Conservation (phyloP, 805 yeast genomes). For the Cyberlindnera misumaiensis region DNA sequence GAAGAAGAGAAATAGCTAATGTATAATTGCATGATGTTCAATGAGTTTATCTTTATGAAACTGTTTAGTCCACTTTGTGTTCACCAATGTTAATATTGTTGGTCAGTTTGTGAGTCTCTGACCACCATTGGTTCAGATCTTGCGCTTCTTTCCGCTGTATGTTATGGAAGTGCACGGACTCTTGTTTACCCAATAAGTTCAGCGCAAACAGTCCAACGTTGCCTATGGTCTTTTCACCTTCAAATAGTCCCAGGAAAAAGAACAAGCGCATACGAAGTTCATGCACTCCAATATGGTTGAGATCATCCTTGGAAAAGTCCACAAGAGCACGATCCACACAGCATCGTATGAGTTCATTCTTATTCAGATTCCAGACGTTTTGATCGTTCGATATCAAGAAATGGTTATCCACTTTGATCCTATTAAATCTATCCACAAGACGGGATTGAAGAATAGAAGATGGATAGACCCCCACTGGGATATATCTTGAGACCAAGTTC, state of each 20-base stretch:
- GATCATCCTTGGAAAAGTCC: constrained; percentile 27
- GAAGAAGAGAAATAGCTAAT: neutral
- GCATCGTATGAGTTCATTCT: constrained; percentile 45
- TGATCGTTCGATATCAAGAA: constrained; percentile 23
- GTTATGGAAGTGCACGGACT: constrained; percentile 6
- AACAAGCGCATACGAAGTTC: constrained; percentile 32
- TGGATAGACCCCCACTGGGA: constrained; percentile 34
- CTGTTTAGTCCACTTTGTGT: neutral
- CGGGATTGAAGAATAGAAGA: constrained; percentile 30
- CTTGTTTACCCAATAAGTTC: constrained; percentile 16
- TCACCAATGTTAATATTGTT: neutral
- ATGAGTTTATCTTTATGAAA: neutral
- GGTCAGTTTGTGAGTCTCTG: constrained; percentile 4
- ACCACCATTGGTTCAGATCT: constrained; percentile 14
- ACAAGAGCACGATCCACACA: constrained; percentile 53
- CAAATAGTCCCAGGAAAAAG: constrained; percentile 34
- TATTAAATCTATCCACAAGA: constrained; percentile 34
- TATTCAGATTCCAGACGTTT: constrained; percentile 39
- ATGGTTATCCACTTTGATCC: constrained; percentile 47
- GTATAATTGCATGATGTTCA: neutral
- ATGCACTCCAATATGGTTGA: constrained; percentile 27
- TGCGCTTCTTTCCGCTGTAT: constrained; percentile 7
- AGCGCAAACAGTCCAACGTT: constrained; percentile 28
- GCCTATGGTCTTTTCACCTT: constrained; percentile 23
- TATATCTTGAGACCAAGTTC: constrained; percentile 32